Evolutionary conservation across 2,329 filamentous ascomycete genomes (phyloP).

Genomic region (Colletotrichum incanum): DNA sequence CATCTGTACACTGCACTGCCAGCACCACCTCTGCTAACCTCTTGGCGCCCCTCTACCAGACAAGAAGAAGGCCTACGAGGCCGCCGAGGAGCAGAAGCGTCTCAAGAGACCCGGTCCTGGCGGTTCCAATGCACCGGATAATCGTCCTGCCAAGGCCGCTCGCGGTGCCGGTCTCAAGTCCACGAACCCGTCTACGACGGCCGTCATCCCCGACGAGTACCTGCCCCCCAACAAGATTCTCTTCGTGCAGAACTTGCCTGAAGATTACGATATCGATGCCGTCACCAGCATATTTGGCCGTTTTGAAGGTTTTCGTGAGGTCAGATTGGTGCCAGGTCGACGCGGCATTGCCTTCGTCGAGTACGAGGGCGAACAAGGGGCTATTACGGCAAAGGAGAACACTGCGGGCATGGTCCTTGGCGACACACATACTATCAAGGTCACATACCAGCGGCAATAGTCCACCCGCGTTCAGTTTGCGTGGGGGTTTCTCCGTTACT

Average conservation of each 20-base stretch:
- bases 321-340: conserved; percentile 88
- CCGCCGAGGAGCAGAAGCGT: conserved; percentile 83
- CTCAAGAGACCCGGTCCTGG: conserved; percentile 73
- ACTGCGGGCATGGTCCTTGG: conserved; percentile 87
- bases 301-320: conserved; percentile 95
- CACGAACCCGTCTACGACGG: conserved; percentile 75
- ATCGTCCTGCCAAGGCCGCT: conserved; percentile 78
- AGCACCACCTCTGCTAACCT: conserved; percentile 17
- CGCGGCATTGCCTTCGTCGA: conserved; percentile 96
- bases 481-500: neutral
- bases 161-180: conserved; percentile 83
- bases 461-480: neutral
- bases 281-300: conserved; percentile 86
- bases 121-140: conserved; percentile 61
- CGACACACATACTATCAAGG: conserved; percentile 83
- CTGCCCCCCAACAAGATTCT: conserved; percentile 97
- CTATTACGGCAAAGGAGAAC: conserved; percentile 94
- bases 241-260: conserved; percentile 92
- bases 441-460: conserved; percentile 95
- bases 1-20: too few relatives aligned
- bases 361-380: conserved; percentile 91
- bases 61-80: conserved; percentile 86
- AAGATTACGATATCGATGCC: conserved; percentile 85
- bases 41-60: conserved; percentile 55
- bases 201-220: conserved; percentile 96